Base-by-base conservation (phyloP, 2,329 filamentous ascomycete species). In the Pseudocercospora eumusae region DNA sequence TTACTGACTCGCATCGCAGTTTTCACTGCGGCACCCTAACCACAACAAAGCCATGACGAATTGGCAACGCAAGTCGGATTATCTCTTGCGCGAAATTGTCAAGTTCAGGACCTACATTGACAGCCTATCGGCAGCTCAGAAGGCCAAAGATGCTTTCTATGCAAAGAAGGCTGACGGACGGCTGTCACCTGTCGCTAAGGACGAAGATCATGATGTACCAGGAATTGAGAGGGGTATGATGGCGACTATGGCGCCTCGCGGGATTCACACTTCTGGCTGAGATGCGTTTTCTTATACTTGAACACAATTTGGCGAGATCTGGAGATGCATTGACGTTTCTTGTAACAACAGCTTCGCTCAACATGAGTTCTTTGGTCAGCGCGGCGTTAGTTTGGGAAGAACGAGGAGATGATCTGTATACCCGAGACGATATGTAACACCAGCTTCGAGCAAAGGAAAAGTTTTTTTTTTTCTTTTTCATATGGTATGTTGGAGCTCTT, bases 31-130 rank as follows among this genome's bases (percentile, higher is more conserved):
- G 28, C 89, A 93, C 64, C 83, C 86, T 40, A 98, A 98, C 71
- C 85, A 88, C 15, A 81, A 81, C 65, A 93, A 90, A 76, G 92
- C 93, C 15, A 93, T 98, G 90, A 84, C 88, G 20, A 99, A 99
- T 76, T 99, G 95, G 93, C 93, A 99, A 80, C 88, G 90, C 73
- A 98, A 98, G 80, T 96, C 91, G 60, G 88, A 91, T 28, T 96
- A 98, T 74, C 80, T 99, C 44, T 82, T 98, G 11, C 84, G 91
- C 36, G 95, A 99, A 79, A 97, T 96, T 75, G 92, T 98, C 76
- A 98, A 98, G 77, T 98, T 96, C 79, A 84, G 89, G 63, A 98
- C 93, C 0, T 99, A 98, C 73, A 93, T 97, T 68, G 95, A 98
- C 75, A 88, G 87, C 33, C 79, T 99, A 56, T 83, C 87, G 61